phyloP scores from a whole-genome alignment of 2,329 filamentous ascomycete species.

The Exophiala lecanii-corni region DNA sequence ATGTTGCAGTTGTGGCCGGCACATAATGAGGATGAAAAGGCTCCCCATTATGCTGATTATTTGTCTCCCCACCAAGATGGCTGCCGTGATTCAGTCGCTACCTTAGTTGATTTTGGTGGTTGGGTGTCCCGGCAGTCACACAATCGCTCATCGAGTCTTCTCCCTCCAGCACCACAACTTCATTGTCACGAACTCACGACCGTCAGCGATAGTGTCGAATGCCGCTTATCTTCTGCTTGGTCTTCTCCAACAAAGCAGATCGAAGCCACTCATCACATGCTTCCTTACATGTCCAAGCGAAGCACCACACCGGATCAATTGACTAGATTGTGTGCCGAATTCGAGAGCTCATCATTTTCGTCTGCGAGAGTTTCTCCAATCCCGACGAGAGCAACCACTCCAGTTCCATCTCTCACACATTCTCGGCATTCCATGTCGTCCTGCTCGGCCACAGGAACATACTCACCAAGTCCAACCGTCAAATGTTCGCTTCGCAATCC shows the following conservation, averaged over 20 bases:
- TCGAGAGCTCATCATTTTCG: constrained; percentile 6
- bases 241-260: neutral
- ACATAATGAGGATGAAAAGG: neutral
- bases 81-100: constrained; percentile 6
- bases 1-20: constrained; percentile 13
- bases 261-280: neutral
- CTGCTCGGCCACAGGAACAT: neutral
- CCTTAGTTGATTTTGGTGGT: constrained; percentile 6
- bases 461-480: neutral
- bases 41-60: neutral
- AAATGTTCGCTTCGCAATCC: neutral
- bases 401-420: constrained; percentile 18
- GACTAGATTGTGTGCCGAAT: neutral
- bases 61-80: neutral
- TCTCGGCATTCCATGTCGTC: constrained; percentile 11
- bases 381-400: constrained; percentile 10
- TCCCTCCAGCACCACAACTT: constrained; percentile 10
- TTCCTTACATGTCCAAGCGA: neutral
- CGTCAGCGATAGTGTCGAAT: constrained; percentile 8
- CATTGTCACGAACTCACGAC: neutral
- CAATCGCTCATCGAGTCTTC: constrained; percentile 9
- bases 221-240: constrained; percentile 9
- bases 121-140: constrained; percentile 5
- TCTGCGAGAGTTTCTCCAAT: neutral
- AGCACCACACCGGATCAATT: constrained; percentile 1